Evolutionary conservation across 192 early-diverging fungal species (phyloP).

Genomic region (Spizellomyces punctatus): DNA sequence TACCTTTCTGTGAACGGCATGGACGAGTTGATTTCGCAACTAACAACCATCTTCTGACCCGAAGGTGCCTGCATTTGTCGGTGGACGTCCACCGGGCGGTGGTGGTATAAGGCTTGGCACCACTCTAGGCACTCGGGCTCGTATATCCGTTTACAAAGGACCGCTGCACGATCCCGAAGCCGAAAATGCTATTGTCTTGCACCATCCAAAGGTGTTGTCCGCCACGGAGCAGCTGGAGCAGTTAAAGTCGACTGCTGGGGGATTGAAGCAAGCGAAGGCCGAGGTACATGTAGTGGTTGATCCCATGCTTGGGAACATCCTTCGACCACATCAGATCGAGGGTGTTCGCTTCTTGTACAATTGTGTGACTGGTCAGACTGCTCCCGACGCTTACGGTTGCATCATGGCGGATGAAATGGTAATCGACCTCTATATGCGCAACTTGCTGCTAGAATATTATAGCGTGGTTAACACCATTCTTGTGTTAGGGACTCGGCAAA

Average conservation of each 20-base stretch:
- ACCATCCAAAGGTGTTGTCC: constrained; percentile 66
- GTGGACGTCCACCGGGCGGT: constrained; percentile 9
- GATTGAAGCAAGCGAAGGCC: constrained; percentile 29
- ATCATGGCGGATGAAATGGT: constrained; percentile 99
- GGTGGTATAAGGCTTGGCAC: constrained; percentile 29
- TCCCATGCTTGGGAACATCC: constrained; percentile 76
- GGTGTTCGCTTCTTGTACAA: constrained; percentile 95
- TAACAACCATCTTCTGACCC: not conserved
- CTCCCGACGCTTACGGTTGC: constrained; percentile 81
- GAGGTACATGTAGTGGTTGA: constrained; percentile 62
- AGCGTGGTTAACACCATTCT: not conserved
- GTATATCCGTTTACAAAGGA: constrained; percentile 49
- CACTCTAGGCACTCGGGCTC: constrained; percentile 65
- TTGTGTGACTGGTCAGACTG: constrained; percentile 83
- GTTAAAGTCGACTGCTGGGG: constrained; percentile 29
- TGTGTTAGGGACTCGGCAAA: constrained; percentile 53
- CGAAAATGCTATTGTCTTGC: constrained; percentile 83
- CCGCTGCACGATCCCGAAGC: constrained; percentile 82
- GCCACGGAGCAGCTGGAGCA: constrained; percentile 51
- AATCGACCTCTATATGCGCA: constrained; percentile 5
- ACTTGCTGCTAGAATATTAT: not conserved
- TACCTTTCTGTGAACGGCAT: not conserved
- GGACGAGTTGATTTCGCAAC: not conserved
- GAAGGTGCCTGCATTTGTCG: constrained; percentile 23
- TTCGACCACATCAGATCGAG: constrained; percentile 96